These are phyloP conservation scores for Huntiella moniliformis DNA, from an alignment of 2,329 filamentous ascomycete genomes.

Conservation along the genomic window DNA sequence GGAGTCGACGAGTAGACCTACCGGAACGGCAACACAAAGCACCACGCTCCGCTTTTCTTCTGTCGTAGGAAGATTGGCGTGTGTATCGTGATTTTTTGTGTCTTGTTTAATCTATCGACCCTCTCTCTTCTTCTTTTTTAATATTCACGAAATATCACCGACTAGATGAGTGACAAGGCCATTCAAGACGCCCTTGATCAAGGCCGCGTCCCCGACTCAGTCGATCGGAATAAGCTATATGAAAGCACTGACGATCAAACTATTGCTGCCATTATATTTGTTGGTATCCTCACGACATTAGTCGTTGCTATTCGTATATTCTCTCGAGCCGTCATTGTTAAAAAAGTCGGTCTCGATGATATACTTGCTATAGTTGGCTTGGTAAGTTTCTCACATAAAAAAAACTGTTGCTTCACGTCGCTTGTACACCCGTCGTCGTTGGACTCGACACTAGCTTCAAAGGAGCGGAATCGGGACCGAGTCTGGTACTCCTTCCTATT, in stretches of 20 bases:
- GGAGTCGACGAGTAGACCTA: too few species aligned
- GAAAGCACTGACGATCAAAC: constrained; percentile 21
- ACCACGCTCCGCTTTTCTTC: too few species aligned
- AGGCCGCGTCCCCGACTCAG: constrained; percentile 19
- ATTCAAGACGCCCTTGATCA: constrained; percentile 18
- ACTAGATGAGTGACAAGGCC: constrained; percentile 8
- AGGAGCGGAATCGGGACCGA: too few species aligned
- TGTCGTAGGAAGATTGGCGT: too few species aligned
- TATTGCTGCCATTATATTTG: constrained; percentile 22
- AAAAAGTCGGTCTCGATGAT: constrained; percentile 23
- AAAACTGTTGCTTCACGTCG: too few species aligned
- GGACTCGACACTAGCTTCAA: too few species aligned
- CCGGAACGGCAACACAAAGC: too few species aligned
- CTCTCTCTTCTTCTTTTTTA: neutral
- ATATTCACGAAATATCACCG: neutral
- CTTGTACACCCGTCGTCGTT: too few species aligned
- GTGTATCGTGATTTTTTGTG: too few species aligned
- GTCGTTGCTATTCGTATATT: constrained; percentile 20
- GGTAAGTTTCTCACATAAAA: constrained; percentile 15
- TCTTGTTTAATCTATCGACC: neutral
- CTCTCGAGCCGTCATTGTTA: constrained; percentile 20
- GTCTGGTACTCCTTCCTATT: too few species aligned
- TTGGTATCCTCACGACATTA: constrained; percentile 19
- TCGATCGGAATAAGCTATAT: constrained; percentile 20
- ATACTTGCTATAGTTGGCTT: constrained; percentile 19